These are phyloP conservation scores for Solioccasus polychromus DNA, from an alignment of 768 basidiomycete genomes.

Conservation along the genomic window DNA sequence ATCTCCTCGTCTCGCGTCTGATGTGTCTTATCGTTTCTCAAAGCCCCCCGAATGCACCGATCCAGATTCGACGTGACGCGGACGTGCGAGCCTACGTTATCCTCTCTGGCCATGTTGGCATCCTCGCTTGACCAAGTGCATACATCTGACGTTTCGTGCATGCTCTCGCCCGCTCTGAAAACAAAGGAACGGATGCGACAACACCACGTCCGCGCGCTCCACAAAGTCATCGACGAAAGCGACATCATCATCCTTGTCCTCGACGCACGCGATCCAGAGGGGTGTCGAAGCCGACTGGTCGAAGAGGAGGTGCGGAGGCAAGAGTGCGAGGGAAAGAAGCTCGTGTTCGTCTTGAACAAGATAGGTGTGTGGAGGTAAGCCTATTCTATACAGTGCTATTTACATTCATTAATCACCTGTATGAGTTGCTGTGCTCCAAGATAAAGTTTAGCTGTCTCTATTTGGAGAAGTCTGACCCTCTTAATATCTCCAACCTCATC, in stretches of 20 bases:
- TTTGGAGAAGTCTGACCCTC: too few species aligned
- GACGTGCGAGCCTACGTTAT: slow-evolving; percentile 71
- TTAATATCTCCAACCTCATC: too few species aligned
- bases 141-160: slow-evolving; percentile 26
- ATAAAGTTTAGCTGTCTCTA: too few species aligned
- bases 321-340: slow-evolving; percentile 85
- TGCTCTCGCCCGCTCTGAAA: slow-evolving; percentile 34
- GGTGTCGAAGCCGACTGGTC: slow-evolving; percentile 86
- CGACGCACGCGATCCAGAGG: slow-evolving; percentile 94
- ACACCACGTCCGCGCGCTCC: slow-evolving; percentile 74
- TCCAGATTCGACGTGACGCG: slow-evolving; percentile 58
- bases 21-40: not conserved
- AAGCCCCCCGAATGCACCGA: slow-evolving; percentile 36
- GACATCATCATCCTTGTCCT: slow-evolving; percentile 89
- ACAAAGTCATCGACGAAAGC: slow-evolving; percentile 91
- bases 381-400: too few species aligned
- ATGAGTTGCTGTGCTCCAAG: too few species aligned
- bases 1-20: not conserved
- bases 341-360: slow-evolving; percentile 96
- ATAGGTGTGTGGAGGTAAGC: too few species aligned
- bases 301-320: slow-evolving; percentile 90
- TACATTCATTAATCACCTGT: too few species aligned
- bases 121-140: slow-evolving; percentile 25
- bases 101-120: slow-evolving; percentile 55
- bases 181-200: slow-evolving; percentile 69